These are phyloP conservation scores for Boletus rubescentipes DNA, from an alignment of 768 basidiomycete genomes.

Conservation along the genomic window DNA sequence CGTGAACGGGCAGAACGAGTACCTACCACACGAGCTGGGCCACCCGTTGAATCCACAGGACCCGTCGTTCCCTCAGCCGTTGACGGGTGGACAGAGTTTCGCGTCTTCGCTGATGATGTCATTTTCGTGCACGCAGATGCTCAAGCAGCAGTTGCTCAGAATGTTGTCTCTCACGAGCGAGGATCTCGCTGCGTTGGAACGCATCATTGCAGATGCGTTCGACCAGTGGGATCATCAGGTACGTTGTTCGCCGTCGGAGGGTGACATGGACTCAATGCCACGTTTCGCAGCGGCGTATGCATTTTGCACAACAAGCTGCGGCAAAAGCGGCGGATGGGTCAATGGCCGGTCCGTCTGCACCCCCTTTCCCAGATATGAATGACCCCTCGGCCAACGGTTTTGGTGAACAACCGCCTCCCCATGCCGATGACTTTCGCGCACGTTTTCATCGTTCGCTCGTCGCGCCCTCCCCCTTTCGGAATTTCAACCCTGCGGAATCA, in stretches of 20 bases:
- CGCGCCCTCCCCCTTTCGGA: constrained; percentile 60
- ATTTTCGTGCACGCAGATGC: constrained; percentile 68
- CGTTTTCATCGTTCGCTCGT: constrained; percentile 63
- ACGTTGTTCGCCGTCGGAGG: constrained; percentile 19
- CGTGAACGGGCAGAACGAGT: constrained; percentile 45
- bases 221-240: constrained; percentile 86
- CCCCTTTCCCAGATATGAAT: constrained; percentile 34
- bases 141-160: constrained; percentile 75
- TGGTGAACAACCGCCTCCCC: constrained; percentile 30
- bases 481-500: constrained; percentile 29
- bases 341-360: constrained; percentile 25
- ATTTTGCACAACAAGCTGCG: constrained; percentile 41
- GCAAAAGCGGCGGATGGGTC: constrained; percentile 32
- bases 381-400: constrained; percentile 32
- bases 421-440: constrained; percentile 58
- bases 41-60: constrained; percentile 45
- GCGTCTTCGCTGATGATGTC: constrained; percentile 76
- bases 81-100: constrained; percentile 70
- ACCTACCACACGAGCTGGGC: constrained; percentile 35
- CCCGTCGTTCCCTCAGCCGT: constrained; percentile 58
- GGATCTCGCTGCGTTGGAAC: constrained; percentile 75
- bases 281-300: constrained; percentile 42
- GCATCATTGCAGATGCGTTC: constrained; percentile 80
- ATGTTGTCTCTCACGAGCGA: constrained; percentile 75
- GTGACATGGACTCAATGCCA: not conserved